Conservation (phyloP, 1,284 basidiomycete species). For the Ceratobasidium sp. region DNA sequence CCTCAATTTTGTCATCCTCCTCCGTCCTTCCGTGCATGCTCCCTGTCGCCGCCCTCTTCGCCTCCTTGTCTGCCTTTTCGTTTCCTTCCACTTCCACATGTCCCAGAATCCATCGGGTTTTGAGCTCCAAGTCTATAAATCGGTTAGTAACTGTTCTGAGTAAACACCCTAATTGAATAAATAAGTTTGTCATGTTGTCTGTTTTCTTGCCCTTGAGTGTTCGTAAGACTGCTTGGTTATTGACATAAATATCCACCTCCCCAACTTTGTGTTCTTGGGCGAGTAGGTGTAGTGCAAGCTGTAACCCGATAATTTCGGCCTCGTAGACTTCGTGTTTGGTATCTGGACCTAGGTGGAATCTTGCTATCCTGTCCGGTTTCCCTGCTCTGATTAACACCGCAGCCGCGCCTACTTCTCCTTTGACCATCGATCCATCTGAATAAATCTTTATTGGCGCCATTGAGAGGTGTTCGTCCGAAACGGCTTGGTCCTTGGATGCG, state of each 20-base stretch:
- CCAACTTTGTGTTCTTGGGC: not conserved
- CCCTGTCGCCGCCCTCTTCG: constrained; percentile 8
- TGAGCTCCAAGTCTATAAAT: not conserved
- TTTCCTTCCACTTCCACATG: constrained; percentile 30
- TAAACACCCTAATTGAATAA: not conserved
- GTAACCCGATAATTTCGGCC: constrained; percentile 39
- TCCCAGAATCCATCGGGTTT: constrained; percentile 21
- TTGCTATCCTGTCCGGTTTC: not conserved
- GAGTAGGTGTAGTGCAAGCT: constrained; percentile 26
- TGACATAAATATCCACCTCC: not conserved
- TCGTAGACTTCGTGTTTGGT: constrained; percentile 41
- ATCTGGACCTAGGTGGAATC: constrained; percentile 10
- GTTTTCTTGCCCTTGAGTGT: constrained; percentile 3
- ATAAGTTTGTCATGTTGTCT: not conserved
- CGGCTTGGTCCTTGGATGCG: too few species aligned
- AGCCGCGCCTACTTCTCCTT: constrained; percentile 22
- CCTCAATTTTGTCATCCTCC: too few species aligned
- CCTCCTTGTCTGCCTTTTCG: constrained; percentile 28
- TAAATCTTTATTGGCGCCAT: too few species aligned
- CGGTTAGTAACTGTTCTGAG: not conserved
- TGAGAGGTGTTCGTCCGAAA: too few species aligned
- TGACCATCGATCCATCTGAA: constrained; percentile 31
- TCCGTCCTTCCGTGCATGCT: not conserved
- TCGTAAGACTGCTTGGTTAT: constrained; percentile 38
- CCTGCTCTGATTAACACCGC: constrained; percentile 10